Percentiles rank a stretch among this genome's conserved stretches.
phyloP scores from a whole-genome alignment of 176 grass and related monocot genomes.

The Oryza australiensis region DNA sequence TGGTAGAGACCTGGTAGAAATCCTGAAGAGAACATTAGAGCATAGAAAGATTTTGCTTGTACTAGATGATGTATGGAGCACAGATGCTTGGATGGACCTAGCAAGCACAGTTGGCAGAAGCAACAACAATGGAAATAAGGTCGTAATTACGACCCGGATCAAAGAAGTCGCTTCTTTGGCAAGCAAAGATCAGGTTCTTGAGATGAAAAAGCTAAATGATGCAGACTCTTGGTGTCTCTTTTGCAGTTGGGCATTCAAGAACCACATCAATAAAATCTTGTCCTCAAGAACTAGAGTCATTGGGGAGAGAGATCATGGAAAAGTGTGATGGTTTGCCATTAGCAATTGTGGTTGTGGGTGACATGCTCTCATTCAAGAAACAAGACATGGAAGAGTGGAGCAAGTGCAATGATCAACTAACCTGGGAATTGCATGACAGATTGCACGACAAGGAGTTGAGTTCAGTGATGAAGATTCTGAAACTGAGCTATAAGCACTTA shows the following conservation, averaged over 20 bases:
- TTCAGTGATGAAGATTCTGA: slow-evolving; percentile 40
- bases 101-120: neutral
- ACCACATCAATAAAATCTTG: neutral
- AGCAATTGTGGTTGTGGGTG: slow-evolving; percentile 32
- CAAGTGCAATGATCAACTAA: slow-evolving; percentile 24
- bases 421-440: slow-evolving; percentile 17
- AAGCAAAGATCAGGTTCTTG: slow-evolving; percentile 19
- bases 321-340: slow-evolving; percentile 38
- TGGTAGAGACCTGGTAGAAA: neutral
- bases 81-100: slow-evolving; percentile 31
- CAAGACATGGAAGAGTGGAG: slow-evolving; percentile 15
- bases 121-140: slow-evolving; percentile 23
- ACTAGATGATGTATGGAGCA: slow-evolving; percentile 25
- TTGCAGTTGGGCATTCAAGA: slow-evolving; percentile 36
- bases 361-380: slow-evolving; percentile 25
- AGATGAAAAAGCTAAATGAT: slow-evolving; percentile 20
- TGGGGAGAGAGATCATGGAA: slow-evolving; percentile 12
- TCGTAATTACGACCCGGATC: neutral
- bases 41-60: slow-evolving; percentile 25
- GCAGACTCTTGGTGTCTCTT: neutral
- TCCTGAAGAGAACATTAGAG: slow-evolving; percentile 8
- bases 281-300: slow-evolving; percentile 27
- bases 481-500: slow-evolving; percentile 44
- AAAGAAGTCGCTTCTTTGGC: slow-evolving; percentile 26
- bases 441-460: slow-evolving; percentile 1